phyloP scores from a whole-genome alignment of 805 yeast genomes.

The Cyberlindnera amylophila region DNA sequence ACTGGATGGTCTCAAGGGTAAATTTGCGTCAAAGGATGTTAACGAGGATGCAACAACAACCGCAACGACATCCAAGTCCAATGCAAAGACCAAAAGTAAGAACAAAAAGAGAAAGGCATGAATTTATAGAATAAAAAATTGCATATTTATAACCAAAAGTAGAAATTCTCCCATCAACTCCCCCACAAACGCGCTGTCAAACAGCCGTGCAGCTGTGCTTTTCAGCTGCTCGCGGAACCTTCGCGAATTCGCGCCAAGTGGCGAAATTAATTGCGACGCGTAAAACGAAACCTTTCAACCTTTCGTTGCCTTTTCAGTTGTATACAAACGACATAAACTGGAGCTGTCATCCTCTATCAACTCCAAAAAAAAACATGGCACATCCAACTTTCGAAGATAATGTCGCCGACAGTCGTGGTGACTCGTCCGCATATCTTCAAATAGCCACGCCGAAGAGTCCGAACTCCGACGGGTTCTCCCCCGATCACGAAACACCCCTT shows the following conservation, averaged over 20 bases:
- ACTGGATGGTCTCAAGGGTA: conserved; percentile 11
- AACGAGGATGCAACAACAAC: conserved; percentile 19
- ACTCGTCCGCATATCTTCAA: conserved; percentile 28
- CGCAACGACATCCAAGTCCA: not conserved
- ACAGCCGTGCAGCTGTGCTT: too few relatives aligned
- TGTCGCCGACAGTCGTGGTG: conserved; percentile 7
- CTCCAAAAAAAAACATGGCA: conserved; percentile 7
- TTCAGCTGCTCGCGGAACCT: too few relatives aligned
- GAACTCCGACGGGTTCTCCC: conserved; percentile 32
- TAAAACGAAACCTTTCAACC: too few relatives aligned
- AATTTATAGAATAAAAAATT: not conserved
- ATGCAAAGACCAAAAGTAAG: not conserved
- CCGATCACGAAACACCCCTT: conserved; percentile 18
- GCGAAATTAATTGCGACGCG: too few relatives aligned
- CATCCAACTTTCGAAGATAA: conserved; percentile 11
- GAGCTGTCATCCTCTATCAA: too few relatives aligned
- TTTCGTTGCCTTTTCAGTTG: too few relatives aligned
- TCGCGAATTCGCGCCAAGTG: too few relatives aligned
- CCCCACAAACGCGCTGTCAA: too few relatives aligned
- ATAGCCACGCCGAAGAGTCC: conserved; percentile 44
- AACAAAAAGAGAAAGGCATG: conserved; percentile 11
- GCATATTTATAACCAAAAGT: too few relatives aligned
- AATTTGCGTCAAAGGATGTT: conserved; percentile 21
- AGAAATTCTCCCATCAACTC: too few relatives aligned
- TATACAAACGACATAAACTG: too few relatives aligned